Percentiles rank a stretch among this genome's conserved stretches.
These are phyloP conservation scores for Fomes fomentarius DNA, from an alignment of 1,284 basidiomycete species.

Conservation along the genomic window DNA sequence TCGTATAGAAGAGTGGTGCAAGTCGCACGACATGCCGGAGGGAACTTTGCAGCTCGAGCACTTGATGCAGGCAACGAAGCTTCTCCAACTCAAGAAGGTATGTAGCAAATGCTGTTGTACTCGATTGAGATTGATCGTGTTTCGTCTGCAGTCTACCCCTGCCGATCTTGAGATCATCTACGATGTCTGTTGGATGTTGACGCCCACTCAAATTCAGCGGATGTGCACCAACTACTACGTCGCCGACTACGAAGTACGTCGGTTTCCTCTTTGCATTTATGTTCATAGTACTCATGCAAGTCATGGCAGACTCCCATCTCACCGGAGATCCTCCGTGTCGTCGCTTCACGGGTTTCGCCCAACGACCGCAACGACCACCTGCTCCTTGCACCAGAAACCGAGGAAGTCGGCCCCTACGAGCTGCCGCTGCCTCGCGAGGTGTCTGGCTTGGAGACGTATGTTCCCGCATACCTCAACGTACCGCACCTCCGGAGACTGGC, in stretches of 20 bases:
- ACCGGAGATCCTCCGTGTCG: constrained; percentile 94
- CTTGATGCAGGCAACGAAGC: constrained; percentile 99
- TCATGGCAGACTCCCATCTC: constrained; percentile 85
- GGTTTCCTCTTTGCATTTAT: not conserved
- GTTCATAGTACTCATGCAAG: not conserved
- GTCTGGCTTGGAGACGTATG: constrained; percentile 86
- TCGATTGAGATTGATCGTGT: constrained; percentile 5
- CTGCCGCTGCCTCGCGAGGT: constrained; percentile 86
- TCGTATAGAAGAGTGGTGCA: constrained; percentile 97
- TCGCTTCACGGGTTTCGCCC: constrained; percentile 90
- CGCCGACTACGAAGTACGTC: constrained; percentile 91
- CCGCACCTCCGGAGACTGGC: constrained; percentile 82
- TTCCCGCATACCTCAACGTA: constrained; percentile 85
- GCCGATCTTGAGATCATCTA: constrained; percentile 99
- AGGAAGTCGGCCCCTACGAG: constrained; percentile 94
- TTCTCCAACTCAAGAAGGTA: constrained; percentile 98
- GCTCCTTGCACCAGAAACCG: constrained; percentile 90
- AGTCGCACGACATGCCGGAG: constrained; percentile 98
- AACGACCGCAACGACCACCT: constrained; percentile 96
- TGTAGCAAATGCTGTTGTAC: constrained; percentile 19
- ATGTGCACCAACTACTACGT: constrained; percentile 99
- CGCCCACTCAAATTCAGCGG: constrained; percentile 98
- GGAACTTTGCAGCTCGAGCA: constrained; percentile 98
- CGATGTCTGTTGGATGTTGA: constrained; percentile 99
- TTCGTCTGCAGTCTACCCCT: constrained; percentile 69